Percentiles rank a stretch among this genome's conserved stretches.
Conservation (phyloP, 257 asterid species). For the Solanum acaule region DNA sequence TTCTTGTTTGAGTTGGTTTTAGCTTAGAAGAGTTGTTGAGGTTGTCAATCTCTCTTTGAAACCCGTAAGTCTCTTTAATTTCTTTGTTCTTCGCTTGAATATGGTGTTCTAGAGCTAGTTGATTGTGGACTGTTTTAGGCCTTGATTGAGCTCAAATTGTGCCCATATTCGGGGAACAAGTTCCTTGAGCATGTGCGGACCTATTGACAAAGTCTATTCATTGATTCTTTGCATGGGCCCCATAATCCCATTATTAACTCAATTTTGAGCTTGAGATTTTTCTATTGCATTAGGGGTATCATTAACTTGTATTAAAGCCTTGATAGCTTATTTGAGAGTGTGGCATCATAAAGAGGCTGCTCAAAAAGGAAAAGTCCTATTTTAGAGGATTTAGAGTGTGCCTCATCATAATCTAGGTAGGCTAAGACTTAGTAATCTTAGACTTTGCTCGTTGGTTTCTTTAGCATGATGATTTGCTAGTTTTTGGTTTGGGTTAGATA, state of each 20-base stretch:
- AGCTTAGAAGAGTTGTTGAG: background rate
- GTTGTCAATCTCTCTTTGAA: background rate
- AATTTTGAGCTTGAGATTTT: background rate
- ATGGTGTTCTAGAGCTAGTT: background rate
- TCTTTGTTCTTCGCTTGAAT: background rate
- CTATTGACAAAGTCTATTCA: background rate
- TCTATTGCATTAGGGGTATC: background rate
- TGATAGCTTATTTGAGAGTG: no score
- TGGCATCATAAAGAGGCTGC: no score
- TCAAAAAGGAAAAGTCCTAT: no score
- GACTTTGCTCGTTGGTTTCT: background rate
- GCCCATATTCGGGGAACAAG: background rate
- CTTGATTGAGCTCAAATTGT: background rate
- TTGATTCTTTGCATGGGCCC: no score
- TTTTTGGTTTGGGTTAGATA: background rate
- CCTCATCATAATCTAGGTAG: background rate
- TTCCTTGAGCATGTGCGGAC: background rate
- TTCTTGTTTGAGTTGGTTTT: background rate
- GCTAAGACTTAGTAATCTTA: background rate
- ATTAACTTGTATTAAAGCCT: no score
- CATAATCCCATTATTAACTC: background rate
- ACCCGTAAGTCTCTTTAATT: background rate
- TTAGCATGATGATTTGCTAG: background rate
- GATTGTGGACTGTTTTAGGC: background rate
- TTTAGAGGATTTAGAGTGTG: no score